Evolutionary conservation across 2,329 filamentous ascomycete genomes (phyloP), one percentile per base, ranked within the genome.

Genomic region (Cadophora malorum): DNA sequence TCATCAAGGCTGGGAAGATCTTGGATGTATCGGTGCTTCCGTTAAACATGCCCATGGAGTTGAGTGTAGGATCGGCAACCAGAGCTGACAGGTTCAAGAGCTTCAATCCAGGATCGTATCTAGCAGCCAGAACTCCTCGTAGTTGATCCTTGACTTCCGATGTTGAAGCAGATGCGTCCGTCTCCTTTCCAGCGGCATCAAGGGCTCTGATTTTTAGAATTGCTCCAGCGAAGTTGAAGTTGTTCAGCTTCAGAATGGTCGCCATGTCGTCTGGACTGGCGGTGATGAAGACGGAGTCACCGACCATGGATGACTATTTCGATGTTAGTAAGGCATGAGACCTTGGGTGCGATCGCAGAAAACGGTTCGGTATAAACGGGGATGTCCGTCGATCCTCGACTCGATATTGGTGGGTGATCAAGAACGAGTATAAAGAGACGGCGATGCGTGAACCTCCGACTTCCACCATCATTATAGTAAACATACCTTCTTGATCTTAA

Each of bases 1-100:
- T 89, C 92, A 98, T 97, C 70, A 98, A 84, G 1, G 92, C 95
- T 63, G 92, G 92, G 81, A 98, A 97, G 70, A 97, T 92, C 79
- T 97, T 99, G n/a, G 72, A 69, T 12, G 74, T 71, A 25, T 69
- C 73, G 3, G 90, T 88, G 67, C 86, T 87, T 68, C 83, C 88
- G 70, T 88, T 86, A 77, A 97, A 94, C 75, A 91, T 60, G 47
- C 92, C 92, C 79, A 94, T 89, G 52, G 86, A 83, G 64, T 89
- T 83, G 4, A 98, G 85, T 67, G 90, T 87, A 1, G 88, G 81
- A 74, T 98, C 95, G 59, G 86, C 83, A 38, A 87, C 90, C 10
- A 98, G 86, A 0, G 86, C 83, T n/a, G 93, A 94, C 10, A 99
- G 87, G 76, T 97, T 89, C 49, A 98, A 85, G 0, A 97, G 82